Percentiles rank a stretch among this genome's conserved stretches.
phyloP scores from a whole-genome alignment of 1,139 yeast species.

The Lodderomyces metapsilosis region DNA sequence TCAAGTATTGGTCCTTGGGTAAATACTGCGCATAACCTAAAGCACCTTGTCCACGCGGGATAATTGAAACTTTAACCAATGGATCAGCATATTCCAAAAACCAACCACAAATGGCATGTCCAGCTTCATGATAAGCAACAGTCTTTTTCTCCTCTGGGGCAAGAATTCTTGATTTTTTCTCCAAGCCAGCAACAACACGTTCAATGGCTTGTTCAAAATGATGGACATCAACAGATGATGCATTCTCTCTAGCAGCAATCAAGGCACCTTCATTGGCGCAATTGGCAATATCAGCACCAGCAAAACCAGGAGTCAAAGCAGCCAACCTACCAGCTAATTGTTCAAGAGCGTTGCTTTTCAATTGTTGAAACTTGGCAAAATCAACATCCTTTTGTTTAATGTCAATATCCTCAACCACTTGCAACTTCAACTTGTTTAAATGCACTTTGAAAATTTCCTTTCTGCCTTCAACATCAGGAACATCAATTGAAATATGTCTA shows the following conservation, averaged over 20 bases:
- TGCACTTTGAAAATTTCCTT: constrained; percentile 73
- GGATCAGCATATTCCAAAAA: constrained; percentile 73
- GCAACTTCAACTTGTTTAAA: constrained; percentile 51
- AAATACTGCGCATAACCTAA: constrained; percentile 80
- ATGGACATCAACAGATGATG: constrained; percentile 50
- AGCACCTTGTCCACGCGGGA: constrained; percentile 84
- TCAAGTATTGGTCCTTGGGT: constrained; percentile 72
- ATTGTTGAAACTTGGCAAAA: constrained; percentile 49
- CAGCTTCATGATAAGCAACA: constrained; percentile 83
- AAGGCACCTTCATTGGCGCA: constrained; percentile 83
- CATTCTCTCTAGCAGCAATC: constrained; percentile 72
- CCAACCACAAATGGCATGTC: constrained; percentile 84
- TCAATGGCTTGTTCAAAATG: constrained; percentile 83
- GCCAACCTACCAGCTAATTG: constrained; percentile 69
- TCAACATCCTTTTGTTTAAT: constrained; percentile 39
- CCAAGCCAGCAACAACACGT: constrained; percentile 79
- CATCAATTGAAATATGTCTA: constrained; percentile 70
- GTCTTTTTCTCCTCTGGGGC: constrained; percentile 71
- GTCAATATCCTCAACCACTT: constrained; percentile 41
- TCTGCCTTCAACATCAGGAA: constrained; percentile 77
- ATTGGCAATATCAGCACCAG: constrained; percentile 86
- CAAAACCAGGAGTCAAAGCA: constrained; percentile 79
- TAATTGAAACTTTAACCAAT: constrained; percentile 72
- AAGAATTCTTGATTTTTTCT: constrained; percentile 65
- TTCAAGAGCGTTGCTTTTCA: constrained; percentile 49